Conservation (phyloP, 352 stramenopile genomes). For the Globisporangium echinulatum region DNA sequence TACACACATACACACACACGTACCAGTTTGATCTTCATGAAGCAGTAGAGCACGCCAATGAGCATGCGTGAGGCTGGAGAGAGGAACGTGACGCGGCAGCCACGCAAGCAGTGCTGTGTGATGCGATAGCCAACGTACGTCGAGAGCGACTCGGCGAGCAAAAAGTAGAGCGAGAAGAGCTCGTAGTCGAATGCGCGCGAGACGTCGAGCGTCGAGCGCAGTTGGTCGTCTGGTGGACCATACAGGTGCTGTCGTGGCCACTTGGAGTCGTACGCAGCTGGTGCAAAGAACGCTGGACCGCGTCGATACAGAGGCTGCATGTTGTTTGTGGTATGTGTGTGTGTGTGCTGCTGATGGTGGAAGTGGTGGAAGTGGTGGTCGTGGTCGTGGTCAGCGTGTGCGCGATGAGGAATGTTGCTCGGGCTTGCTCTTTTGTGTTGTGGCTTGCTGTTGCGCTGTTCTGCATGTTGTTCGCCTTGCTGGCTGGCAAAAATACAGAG, state of each 20-base stretch:
- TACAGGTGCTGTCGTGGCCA: slow-evolving; percentile 33
- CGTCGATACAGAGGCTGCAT: slow-evolving; percentile 53
- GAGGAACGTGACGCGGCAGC: slow-evolving; percentile 58
- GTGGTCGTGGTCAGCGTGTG: background rate
- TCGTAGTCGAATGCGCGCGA: slow-evolving; percentile 48
- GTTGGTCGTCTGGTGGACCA: slow-evolving; percentile 36
- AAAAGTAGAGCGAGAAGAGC: slow-evolving; percentile 77
- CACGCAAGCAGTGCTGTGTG: slow-evolving; percentile 66
- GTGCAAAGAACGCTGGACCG: slow-evolving; percentile 41
- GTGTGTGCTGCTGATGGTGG: slow-evolving; percentile 24
- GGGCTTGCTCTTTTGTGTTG: too few relatives aligned
- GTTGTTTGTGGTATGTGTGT: background rate
- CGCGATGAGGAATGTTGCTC: background rate
- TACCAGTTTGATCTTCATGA: slow-evolving; percentile 73
- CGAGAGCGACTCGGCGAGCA: slow-evolving; percentile 64
- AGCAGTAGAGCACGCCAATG: slow-evolving; percentile 69
- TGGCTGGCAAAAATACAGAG: too few relatives aligned
- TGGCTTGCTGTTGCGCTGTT: background rate
- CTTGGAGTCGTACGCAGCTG: slow-evolving; percentile 22
- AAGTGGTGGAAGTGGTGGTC: background rate
- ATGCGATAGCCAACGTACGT: slow-evolving; percentile 80
- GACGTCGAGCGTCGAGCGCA: slow-evolving; percentile 21
- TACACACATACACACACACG: slow-evolving; percentile 4
- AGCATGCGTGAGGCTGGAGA: slow-evolving; percentile 51
- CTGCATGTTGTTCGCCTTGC: too few relatives aligned